Evolutionary conservation across 2,329 filamentous ascomycete genomes (phyloP).

Genomic region (Penicillium aurantiogriseum): DNA sequence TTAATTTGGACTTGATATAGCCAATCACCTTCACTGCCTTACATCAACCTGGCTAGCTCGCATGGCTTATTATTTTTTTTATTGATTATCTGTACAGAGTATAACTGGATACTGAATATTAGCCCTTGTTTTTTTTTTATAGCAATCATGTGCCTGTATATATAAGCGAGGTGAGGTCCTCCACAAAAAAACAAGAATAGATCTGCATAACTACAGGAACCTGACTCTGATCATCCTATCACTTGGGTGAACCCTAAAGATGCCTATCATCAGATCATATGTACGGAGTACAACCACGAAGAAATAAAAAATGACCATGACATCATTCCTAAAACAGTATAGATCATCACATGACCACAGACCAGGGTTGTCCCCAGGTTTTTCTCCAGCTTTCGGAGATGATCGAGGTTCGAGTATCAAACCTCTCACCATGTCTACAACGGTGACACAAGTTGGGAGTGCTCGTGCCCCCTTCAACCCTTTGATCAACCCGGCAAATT

Average conservation of each 20-base stretch:
- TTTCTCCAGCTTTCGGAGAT: background rate
- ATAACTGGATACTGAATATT: too few relatives aligned
- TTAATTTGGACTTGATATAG: background rate
- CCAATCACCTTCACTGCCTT: too few relatives aligned
- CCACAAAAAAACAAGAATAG: background rate
- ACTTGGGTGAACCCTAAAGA: too few relatives aligned
- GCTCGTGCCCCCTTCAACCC: constrained; percentile 46
- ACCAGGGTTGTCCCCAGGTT: background rate
- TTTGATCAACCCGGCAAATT: constrained; percentile 51
- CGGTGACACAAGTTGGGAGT: constrained; percentile 16
- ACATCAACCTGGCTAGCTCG: background rate
- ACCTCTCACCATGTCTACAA: constrained; percentile 11
- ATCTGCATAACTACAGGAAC: background rate
- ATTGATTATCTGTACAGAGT: too few relatives aligned
- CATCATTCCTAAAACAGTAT: constrained; percentile 17
- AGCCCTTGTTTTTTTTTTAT: too few relatives aligned
- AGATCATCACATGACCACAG: constrained; percentile 6
- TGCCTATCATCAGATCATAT: background rate
- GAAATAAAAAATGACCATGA: constrained; percentile 2
- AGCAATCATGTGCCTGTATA: background rate
- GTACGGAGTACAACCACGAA: too few relatives aligned
- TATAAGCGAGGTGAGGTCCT: background rate
- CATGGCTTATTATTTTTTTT: too few relatives aligned
- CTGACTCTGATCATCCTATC: too few relatives aligned
- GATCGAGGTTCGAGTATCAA: background rate